Base-by-base conservation (phyloP, 495 filamentous ascomycete genomes). In the Cryomyces minteri region DNA sequence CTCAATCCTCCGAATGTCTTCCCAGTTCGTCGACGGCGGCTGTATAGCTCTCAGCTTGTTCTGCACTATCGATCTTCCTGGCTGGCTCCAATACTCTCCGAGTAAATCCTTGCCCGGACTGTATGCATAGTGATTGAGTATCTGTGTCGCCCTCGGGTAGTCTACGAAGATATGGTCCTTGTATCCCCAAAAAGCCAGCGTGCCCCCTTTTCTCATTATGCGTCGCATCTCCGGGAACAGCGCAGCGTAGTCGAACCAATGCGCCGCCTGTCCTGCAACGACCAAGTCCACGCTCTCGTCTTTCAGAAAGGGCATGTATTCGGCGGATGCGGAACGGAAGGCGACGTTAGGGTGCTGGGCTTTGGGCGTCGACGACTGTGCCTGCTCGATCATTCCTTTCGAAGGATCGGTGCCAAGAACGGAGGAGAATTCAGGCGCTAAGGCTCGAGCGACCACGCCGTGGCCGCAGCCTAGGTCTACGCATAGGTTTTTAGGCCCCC, bases 381-480 rank as follows among this genome's bases (percentile, higher is more conserved):
- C 77, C 51, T 77, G 71, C 31, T 59, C 51, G 39, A 79, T 65
- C 74, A 79, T 80, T 41, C 63, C 62, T 4, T 59, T 40, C 4
- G 70, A 76, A n/a, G 76, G 74, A 48, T 79, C 77, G 39, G 69
- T 67, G 42, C 66, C 76, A 8, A 74, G 49, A 7, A 72, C 61
- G 31, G 52, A 55, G 5, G 56, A 54, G 54, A 80, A 78, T 48
- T 58, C 53, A 25, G 58, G 55, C 7, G 65, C 62, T 3, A 81
- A 60, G n/a, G 61, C 64, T 14, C 73, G 68, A 10, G 76, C 64
- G 5, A 77, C 64, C 30, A 66, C 60, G 18, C 76, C 77, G 43
- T 76, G 73, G 6, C 77, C 76, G 50, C 70, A 70, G 39, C 76
- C 77, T 31, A 81, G 65, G 52, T 80, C 77, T 32, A 81, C 55